Evolutionary conservation across 257 asterid genomes (phyloP).

Genomic region (Plantago ovata): DNA sequence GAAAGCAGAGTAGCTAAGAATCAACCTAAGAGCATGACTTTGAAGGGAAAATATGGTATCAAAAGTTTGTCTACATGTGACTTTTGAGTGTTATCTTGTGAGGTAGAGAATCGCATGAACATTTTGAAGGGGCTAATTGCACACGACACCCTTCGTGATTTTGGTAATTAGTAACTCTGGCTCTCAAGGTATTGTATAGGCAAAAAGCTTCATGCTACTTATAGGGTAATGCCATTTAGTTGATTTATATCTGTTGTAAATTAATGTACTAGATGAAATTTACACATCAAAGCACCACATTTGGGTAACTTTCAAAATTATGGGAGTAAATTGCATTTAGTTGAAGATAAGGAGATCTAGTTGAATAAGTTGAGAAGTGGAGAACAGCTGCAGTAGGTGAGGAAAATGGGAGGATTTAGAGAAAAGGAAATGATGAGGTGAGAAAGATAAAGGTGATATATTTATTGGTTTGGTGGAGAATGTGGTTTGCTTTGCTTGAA

Average conservation of each 20-base stretch:
- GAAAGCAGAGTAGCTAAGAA: constrained; percentile 3
- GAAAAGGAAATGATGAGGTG: constrained; percentile 28
- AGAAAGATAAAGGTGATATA: constrained; percentile 3
- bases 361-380: constrained; percentile 19
- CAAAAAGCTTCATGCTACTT: no score
- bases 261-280: no score
- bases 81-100: not conserved
- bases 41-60: constrained; percentile 22
- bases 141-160: not conserved
- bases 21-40: constrained; percentile 28
- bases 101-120: constrained; percentile 3
- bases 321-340: not conserved
- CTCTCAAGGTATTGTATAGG: not conserved
- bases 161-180: not conserved
- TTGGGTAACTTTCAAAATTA: not conserved
- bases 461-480: constrained; percentile 33
- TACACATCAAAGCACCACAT: no score
- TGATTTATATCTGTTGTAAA: no score
- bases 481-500: constrained; percentile 55
- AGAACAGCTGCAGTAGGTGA: constrained; percentile 40
- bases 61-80: not conserved
- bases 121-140: not conserved
- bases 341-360: constrained; percentile 9
- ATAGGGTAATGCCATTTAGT: no score
- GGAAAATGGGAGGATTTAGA: constrained; percentile 28